Base-by-base conservation (phyloP, 352 stramenopile genomes). In the Globisporangium carolinianum region DNA sequence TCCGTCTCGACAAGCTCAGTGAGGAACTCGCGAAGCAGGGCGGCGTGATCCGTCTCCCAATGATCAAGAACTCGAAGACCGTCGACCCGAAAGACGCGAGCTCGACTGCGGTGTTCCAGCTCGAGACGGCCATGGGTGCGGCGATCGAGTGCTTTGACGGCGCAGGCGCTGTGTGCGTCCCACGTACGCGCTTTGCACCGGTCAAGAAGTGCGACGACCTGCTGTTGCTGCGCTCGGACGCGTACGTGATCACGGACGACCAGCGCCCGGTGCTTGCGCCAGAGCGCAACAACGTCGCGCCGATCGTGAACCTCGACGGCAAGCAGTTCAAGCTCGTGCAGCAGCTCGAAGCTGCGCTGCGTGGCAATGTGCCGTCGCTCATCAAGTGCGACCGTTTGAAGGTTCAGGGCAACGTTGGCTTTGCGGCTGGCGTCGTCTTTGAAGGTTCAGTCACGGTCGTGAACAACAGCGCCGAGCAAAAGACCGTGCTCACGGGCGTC, bases 301-400 rank as follows among this genome's bases (percentile, higher is more conserved):
- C 97, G 32, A 88, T 98, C 36, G 93, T 99, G 45, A 69, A 73
- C 12, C 79, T 99, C 35, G 97, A 99, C 69, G 86, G 81, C 52
- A 99, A 99, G 78, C 96, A 98, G 57, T 99, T 98, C 82, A 99
- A 99, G 79, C 72, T 99, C 35, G 97, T 99, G 60, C 92, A 97
- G 72, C 87, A 98, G 60, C 83, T 99, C 3, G 97, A 99, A 71
- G 94, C 90, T 35, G 83, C 95, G 17, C 95, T 97, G 37, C 73
- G 75, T 48, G 81, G 86, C 54, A 98, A 98, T 55, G 89, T 97
- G 61, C 96, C 96, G 42, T 99, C 95, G 60, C 83, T 99, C 24
- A 87, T 98, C 62, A 88, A 91, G 48, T 98, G 95, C 65, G 86
- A 97, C 53, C 87, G 93, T 55, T 72, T 99, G n/a, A 98, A 95